A percentile compares a stretch with the other conserved stretches of the same genome.
Evolutionary conservation across 228 moss, liverwort and hornwort genomes (phyloP).

Genomic region (Sphagnum fallax): DNA sequence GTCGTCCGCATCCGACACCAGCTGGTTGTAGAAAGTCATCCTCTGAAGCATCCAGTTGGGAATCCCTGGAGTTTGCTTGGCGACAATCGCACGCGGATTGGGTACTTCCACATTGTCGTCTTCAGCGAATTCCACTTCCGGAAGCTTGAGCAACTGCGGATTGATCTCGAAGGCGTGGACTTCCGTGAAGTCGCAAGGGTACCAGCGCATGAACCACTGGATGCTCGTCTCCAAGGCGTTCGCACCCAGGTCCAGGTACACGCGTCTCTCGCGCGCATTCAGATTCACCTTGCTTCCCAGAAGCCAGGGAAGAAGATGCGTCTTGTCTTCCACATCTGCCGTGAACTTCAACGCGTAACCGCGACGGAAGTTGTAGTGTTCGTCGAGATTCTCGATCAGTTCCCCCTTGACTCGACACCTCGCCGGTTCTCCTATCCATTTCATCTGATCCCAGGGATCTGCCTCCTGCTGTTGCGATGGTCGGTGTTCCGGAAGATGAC

Average conservation of each 20-base stretch:
- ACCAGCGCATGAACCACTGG: conserved; percentile 36
- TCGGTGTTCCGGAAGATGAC: not conserved
- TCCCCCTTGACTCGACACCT: conserved; percentile 35
- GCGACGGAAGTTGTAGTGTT: conserved; percentile 35
- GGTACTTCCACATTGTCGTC: conserved; percentile 12
- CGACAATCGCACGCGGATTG: conserved; percentile 12
- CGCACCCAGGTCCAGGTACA: conserved; percentile 35
- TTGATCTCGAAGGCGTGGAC: conserved; percentile 36
- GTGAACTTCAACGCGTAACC: conserved; percentile 27
- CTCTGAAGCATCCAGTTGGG: conserved; percentile 72
- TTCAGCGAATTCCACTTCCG: conserved; percentile 19
- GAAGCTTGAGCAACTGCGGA: conserved; percentile 11
- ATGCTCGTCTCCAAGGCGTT: conserved; percentile 35
- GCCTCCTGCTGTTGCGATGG: not conserved
- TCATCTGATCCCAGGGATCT: conserved; percentile 29
- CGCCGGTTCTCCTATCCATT: conserved; percentile 44
- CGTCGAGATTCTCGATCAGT: conserved; percentile 38
- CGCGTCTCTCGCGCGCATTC: conserved; percentile 26
- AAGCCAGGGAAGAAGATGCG: conserved; percentile 42
- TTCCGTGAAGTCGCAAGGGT: conserved; percentile 48
- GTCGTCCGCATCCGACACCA: conserved; percentile 48
- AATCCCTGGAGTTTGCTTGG: conserved; percentile 22
- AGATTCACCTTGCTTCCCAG: conserved; percentile 33
- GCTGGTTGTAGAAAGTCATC: conserved; percentile 46
- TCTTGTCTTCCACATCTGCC: conserved; percentile 30